These are phyloP conservation scores for Blastobotrys robertii DNA, from an alignment of 805 yeast genomes.

Conservation along the genomic window DNA sequence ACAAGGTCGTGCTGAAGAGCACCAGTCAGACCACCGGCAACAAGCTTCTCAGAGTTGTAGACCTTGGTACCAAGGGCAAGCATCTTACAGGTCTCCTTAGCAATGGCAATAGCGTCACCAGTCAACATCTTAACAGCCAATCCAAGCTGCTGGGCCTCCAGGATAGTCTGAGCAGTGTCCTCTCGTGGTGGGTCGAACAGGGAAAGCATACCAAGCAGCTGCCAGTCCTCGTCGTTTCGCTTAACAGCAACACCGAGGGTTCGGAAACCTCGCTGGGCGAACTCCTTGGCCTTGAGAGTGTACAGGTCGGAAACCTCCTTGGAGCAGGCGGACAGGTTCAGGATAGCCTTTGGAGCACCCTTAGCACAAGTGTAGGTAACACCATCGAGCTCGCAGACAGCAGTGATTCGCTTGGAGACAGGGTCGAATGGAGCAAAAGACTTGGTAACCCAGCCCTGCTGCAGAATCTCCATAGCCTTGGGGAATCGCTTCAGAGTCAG, in stretches of 20 bases:
- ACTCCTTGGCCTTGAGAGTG: constrained; percentile 94
- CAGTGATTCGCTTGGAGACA: constrained; percentile 91
- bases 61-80: constrained; percentile 93
- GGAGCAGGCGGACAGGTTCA: constrained; percentile 38
- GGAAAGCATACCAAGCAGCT: constrained; percentile 94
- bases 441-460: constrained; percentile 32
- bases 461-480: constrained; percentile 49
- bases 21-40: constrained; percentile 95
- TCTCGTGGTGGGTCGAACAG: constrained; percentile 99
- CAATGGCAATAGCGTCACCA: constrained; percentile 99
- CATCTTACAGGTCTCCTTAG: constrained; percentile 98
- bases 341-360: constrained; percentile 98
- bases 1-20: constrained; percentile 95
- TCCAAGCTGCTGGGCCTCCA: constrained; percentile 88
- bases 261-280: constrained; percentile 97
- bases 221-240: constrained; percentile 99
- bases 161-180: constrained; percentile 91
- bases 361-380: constrained; percentile 92
- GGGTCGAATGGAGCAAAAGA: constrained; percentile 98
- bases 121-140: constrained; percentile 94
- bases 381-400: constrained; percentile 93
- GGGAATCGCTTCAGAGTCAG: constrained; percentile 84
- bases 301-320: constrained; percentile 90
- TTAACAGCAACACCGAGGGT: constrained; percentile 98
- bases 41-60: constrained; percentile 93